phyloP scores from a whole-genome alignment of 2,329 filamentous ascomycete genomes.

The Alternaria arborescens region DNA sequence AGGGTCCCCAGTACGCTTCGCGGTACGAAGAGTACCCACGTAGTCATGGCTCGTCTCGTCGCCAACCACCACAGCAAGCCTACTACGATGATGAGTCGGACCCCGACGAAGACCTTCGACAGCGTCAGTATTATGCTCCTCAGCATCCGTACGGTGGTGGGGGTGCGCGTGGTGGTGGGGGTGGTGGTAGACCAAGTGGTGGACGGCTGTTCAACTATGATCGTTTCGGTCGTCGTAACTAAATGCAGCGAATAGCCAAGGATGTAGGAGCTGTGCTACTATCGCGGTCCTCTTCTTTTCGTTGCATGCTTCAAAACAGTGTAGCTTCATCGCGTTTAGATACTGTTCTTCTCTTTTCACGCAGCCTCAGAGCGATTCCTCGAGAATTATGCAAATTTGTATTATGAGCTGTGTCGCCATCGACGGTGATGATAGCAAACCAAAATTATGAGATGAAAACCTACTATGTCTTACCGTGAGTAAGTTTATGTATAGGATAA shows the following conservation, averaged over 20 bases:
- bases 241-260: neutral
- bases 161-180: neutral
- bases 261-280: neutral
- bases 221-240: neutral
- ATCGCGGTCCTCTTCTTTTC: neutral
- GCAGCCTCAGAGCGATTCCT: neutral
- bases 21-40: neutral
- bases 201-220: constrained; percentile 1
- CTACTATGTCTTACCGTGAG: neutral
- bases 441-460: too few species aligned
- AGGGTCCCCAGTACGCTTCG: neutral
- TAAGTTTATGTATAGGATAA: neutral
- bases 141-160: neutral
- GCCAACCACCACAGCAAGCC: neutral
- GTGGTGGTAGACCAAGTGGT: neutral
- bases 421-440: neutral
- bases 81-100: neutral
- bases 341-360: neutral
- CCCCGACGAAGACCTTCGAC: neutral
- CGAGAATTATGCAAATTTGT: neutral
- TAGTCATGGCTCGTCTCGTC: neutral
- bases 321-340: neutral
- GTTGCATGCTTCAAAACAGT: neutral
- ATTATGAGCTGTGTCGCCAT: neutral
- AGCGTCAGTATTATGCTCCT: neutral